Evolutionary conservation across 176 grass and related monocot species (phyloP).

Genomic region (Tillandsia fasciculata): DNA sequence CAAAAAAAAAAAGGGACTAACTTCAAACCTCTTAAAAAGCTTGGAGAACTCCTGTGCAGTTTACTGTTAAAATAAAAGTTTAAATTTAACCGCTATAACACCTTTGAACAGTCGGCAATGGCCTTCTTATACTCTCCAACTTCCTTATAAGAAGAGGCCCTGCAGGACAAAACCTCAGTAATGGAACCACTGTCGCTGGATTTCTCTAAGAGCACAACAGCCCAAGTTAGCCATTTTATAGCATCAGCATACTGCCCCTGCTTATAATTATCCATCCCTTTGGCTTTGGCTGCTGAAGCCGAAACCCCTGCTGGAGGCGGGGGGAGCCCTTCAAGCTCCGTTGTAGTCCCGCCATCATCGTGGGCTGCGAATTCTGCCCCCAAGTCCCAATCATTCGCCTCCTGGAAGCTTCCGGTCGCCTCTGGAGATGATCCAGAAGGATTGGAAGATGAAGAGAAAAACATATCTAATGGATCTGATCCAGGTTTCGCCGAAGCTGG

Average conservation of each 20-base stretch:
- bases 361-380: constrained; percentile 52
- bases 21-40: not conserved
- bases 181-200: constrained; percentile 44
- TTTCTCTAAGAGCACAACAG: constrained; percentile 69
- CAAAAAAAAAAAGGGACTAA: too few relatives aligned
- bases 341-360: constrained; percentile 49
- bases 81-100: constrained; percentile 6
- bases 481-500: constrained; percentile 25
- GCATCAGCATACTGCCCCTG: constrained; percentile 92
- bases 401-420: constrained; percentile 44
- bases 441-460: constrained; percentile 60
- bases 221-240: constrained; percentile 98
- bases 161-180: constrained; percentile 76
- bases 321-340: constrained; percentile 78
- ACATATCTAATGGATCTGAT: constrained; percentile 51
- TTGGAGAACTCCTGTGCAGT: not conserved
- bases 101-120: constrained; percentile 97
- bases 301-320: constrained; percentile 72
- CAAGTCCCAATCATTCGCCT: constrained; percentile 83
- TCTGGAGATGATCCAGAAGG: constrained; percentile 23
- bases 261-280: constrained; percentile 95
- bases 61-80: too few relatives aligned
- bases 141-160: constrained; percentile 97
- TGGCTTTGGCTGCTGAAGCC: constrained; percentile 50
- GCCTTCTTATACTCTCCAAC: constrained; percentile 99